Evolutionary conservation across 2,329 filamentous ascomycete species (phyloP).

Genomic region (Fusarium tuaranense): DNA sequence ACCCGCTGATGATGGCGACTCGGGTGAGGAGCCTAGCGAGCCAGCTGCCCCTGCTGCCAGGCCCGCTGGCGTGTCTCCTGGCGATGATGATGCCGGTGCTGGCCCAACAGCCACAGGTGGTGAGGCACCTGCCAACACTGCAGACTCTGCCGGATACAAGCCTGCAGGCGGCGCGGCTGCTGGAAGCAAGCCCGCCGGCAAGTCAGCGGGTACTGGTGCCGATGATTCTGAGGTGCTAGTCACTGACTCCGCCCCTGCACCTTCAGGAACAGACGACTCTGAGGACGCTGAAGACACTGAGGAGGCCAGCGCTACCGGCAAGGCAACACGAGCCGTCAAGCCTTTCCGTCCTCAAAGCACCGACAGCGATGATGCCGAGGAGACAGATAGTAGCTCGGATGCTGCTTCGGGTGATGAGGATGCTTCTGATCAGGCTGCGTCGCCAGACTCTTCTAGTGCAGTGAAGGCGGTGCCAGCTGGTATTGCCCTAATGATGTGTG

Average conservation of each 20-base stretch:
- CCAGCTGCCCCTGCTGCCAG: neutral
- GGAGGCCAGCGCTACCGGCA: neutral
- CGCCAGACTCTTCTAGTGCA: neutral
- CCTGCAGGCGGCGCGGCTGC: neutral
- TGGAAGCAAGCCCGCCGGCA: neutral
- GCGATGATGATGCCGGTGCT: neutral
- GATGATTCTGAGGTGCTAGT: conserved; percentile 12
- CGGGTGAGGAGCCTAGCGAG: neutral
- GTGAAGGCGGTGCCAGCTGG: neutral
- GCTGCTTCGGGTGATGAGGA: neutral
- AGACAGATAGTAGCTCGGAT: conserved; percentile 9
- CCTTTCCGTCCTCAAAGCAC: conserved; percentile 26
- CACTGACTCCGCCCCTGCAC: conserved; percentile 24
- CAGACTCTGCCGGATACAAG: neutral
- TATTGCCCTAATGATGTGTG: conserved; percentile 25
- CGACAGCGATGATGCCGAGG: neutral
- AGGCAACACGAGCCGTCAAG: conserved; percentile 20
- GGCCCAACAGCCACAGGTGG: conserved; percentile 13
- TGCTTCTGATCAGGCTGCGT: neutral
- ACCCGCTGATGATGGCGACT: neutral
- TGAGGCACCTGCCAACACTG: neutral
- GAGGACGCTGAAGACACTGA: neutral
- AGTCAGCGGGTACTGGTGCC: neutral
- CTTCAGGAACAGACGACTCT: neutral
- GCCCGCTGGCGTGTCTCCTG: neutral